Evolutionary conservation across 192 early-diverging fungal species (phyloP).

Genomic region (Glomus cerebriforme): DNA sequence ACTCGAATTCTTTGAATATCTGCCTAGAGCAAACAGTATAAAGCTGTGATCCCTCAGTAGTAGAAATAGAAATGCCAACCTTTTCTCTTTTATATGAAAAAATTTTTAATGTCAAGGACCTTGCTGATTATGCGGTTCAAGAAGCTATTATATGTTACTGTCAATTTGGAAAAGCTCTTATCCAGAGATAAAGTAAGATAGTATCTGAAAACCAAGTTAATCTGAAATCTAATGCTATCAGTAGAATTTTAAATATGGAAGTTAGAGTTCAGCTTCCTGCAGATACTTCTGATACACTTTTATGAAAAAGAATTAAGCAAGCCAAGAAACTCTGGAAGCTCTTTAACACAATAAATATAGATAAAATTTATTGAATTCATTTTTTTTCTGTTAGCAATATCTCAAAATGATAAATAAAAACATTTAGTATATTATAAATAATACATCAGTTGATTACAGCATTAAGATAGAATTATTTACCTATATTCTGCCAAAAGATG

Average conservation of each 20-base stretch:
- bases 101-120: neutral
- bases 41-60: no score
- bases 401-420: neutral
- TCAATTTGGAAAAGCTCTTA: slow-evolving; percentile 29
- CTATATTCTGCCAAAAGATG: no score
- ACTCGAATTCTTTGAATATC: no score
- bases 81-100: slow-evolving; percentile 24
- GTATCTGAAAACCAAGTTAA: slow-evolving; percentile 27
- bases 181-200: slow-evolving; percentile 13
- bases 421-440: neutral
- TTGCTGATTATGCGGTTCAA: neutral
- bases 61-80: neutral
- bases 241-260: slow-evolving; percentile 23
- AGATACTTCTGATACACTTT: slow-evolving; percentile 14
- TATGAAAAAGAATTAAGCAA: neutral
- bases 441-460: slow-evolving; percentile 9
- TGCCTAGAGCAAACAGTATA: no score
- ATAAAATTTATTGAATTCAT: slow-evolving; percentile 16
- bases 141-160: no score
- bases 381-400: slow-evolving; percentile 13
- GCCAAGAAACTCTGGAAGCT: slow-evolving; percentile 11
- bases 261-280: slow-evolving; percentile 1
- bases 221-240: slow-evolving; percentile 2
- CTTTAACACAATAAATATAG: slow-evolving; percentile 4
- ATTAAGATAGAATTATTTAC: neutral